Evolutionary conservation across 202 grass and related monocot species (phyloP).

Genomic region (Carex sylvatica): DNA sequence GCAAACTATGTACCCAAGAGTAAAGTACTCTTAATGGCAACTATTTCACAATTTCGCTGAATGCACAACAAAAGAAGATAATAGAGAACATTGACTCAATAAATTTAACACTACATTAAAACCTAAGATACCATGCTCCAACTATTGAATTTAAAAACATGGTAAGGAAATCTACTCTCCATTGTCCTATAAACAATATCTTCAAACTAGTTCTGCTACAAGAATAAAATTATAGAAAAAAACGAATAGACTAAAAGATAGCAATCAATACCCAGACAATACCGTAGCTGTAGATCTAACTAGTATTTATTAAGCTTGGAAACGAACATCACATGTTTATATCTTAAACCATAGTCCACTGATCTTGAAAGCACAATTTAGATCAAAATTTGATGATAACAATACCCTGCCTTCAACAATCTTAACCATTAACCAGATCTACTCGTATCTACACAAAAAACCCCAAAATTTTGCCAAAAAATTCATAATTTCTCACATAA

Average conservation of each 20-base stretch:
- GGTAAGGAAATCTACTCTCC: background rate
- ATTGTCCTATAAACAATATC: background rate
- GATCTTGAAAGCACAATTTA: background rate
- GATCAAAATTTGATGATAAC: background rate
- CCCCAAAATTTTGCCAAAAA: constrained; percentile 15
- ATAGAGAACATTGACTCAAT: background rate
- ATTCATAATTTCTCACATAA: background rate
- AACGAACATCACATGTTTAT: background rate
- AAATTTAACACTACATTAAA: background rate
- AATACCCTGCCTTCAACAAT: background rate
- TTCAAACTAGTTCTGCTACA: background rate
- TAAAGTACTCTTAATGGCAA: too few species aligned
- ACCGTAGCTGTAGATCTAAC: background rate
- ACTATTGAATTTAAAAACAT: background rate
- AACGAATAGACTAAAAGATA: background rate
- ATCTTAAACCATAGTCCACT: background rate
- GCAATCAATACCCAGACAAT: background rate
- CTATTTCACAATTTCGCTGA: background rate
- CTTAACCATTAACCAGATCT: constrained; percentile 43
- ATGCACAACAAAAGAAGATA: background rate
- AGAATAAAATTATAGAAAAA: background rate
- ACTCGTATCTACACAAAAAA: background rate
- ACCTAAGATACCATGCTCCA: background rate
- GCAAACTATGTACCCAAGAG: too few species aligned
- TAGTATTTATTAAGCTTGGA: background rate